These are phyloP conservation scores for Calonectria hawksworthii DNA, from an alignment of 2,329 filamentous ascomycete species.

Conservation along the genomic window DNA sequence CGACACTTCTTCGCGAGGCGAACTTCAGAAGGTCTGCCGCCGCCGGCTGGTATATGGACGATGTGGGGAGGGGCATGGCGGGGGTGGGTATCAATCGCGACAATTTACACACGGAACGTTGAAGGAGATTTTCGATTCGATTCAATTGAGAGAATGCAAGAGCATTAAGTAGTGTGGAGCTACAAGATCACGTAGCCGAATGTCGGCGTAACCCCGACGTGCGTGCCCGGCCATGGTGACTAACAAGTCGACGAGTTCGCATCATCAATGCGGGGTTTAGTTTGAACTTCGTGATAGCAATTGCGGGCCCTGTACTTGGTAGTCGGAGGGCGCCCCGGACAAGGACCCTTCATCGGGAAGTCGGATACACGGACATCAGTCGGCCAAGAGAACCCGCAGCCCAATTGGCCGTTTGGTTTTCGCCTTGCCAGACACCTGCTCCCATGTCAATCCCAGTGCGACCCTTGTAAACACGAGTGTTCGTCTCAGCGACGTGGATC, in stretches of 20 bases:
- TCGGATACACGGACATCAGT: neutral
- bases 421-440: neutral
- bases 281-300: constrained; percentile 14
- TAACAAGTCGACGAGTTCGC: neutral
- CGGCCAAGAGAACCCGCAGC: neutral
- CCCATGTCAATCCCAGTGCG: constrained; percentile 37
- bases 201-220: neutral
- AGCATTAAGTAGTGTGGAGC: neutral
- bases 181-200: neutral
- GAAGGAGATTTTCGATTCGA: neutral
- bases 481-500: constrained; percentile 30
- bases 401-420: neutral
- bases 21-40: constrained; percentile 72
- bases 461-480: constrained; percentile 30
- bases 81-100: neutral
- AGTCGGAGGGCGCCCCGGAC: constrained; percentile 22
- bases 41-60: constrained; percentile 61
- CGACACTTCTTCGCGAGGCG: constrained; percentile 87
- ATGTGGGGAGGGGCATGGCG: constrained; percentile 63
- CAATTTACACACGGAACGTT: neutral
- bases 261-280: constrained; percentile 12
- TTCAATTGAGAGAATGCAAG: neutral
- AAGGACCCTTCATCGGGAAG: neutral
- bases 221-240: neutral
- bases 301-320: constrained; percentile 37